These are phyloP conservation scores for Cucurbita maxima DNA, from an alignment of 306 rosid species.

Conservation along the genomic window DNA sequence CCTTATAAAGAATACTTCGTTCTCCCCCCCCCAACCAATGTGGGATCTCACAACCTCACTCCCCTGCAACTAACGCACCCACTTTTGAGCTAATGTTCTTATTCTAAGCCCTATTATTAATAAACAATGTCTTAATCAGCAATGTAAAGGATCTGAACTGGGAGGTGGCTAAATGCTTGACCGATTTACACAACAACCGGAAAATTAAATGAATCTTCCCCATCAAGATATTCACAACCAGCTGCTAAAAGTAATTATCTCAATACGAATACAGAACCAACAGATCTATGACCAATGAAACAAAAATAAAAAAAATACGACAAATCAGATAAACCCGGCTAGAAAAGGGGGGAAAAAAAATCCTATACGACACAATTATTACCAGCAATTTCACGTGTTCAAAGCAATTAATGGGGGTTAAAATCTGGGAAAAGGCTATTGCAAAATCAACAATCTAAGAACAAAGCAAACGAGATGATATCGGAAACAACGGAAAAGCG, in stretches of 20 bases:
- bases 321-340: background rate
- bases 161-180: background rate
- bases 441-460: background rate
- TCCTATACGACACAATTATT: background rate
- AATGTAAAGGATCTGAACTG: background rate
- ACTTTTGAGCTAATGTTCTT: background rate
- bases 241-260: background rate
- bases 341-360: background rate
- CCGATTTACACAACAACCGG: background rate
- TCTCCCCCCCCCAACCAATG: too few species aligned
- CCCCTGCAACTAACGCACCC: background rate
- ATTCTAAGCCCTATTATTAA: background rate
- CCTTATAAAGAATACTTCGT: too few species aligned
- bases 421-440: background rate
- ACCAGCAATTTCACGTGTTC: background rate
- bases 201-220: background rate
- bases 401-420: background rate
- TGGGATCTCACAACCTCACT: too few species aligned
- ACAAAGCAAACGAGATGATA: background rate
- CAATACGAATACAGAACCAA: background rate
- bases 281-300: background rate
- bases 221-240: background rate
- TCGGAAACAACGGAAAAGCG: background rate
- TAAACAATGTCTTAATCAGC: background rate
- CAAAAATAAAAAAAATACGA: background rate